These are phyloP conservation scores for Arachis monticola DNA, from an alignment of 331 rosid species.

Conservation along the genomic window DNA sequence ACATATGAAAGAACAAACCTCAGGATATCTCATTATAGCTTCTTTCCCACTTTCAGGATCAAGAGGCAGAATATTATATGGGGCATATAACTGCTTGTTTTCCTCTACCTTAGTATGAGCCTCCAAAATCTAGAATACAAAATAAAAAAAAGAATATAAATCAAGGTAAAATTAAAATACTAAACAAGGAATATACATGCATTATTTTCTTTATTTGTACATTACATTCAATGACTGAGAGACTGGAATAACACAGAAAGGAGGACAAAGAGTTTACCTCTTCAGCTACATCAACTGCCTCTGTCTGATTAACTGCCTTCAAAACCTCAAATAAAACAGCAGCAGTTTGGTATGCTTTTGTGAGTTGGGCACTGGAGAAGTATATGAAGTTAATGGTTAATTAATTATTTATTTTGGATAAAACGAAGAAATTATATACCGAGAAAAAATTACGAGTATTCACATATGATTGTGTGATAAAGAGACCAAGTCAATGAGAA, in stretches of 20 bases:
- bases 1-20: constrained; percentile 57
- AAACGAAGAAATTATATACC: constrained; percentile 13
- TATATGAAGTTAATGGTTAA: constrained; percentile 31
- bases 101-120: constrained; percentile 69
- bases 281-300: constrained; percentile 70
- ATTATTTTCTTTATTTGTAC: constrained; percentile 12
- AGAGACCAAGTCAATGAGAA: constrained; percentile 21
- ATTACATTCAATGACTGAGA: constrained; percentile 44
- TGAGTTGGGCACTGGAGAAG: constrained; percentile 71
- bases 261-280: constrained; percentile 58
- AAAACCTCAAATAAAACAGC: constrained; percentile 83
- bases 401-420: neutral
- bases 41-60: constrained; percentile 85
- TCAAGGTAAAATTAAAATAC: neutral
- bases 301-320: constrained; percentile 88
- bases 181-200: neutral
- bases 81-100: constrained; percentile 72
- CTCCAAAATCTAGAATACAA: constrained; percentile 61
- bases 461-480: constrained; percentile 13
- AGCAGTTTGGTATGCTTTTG: constrained; percentile 92
- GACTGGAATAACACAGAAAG: constrained; percentile 8
- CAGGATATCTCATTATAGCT: constrained; percentile 75
- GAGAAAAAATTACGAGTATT: constrained; percentile 3
- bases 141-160: constrained; percentile 2
- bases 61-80: constrained; percentile 87